Percentiles rank a stretch among this genome's conserved stretches.
phyloP scores from a whole-genome alignment of 1,284 basidiomycete genomes.

The Sutorius eximius region DNA sequence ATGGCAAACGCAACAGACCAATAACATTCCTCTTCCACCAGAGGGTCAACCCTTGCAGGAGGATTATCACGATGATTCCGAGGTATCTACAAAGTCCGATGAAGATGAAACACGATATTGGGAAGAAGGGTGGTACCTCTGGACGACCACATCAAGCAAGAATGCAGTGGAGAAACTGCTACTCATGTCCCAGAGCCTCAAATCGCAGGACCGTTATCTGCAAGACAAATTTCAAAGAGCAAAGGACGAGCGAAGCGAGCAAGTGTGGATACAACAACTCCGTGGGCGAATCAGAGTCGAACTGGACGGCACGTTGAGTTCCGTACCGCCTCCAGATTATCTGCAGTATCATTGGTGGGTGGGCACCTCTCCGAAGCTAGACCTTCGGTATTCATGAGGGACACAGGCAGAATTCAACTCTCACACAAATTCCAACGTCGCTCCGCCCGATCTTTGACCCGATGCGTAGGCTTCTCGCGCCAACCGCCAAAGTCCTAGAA shows the following conservation, averaged over 20 bases:
- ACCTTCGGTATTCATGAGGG: slow-evolving; percentile 4
- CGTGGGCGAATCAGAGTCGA: slow-evolving; percentile 28
- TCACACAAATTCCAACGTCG: slow-evolving; percentile 38
- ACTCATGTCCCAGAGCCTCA: slow-evolving; percentile 57
- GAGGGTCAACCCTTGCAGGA: slow-evolving; percentile 53
- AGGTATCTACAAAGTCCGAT: slow-evolving; percentile 29
- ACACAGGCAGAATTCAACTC: slow-evolving; percentile 32
- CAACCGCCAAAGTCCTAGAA: slow-evolving; percentile 46
- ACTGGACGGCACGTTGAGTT: slow-evolving; percentile 31
- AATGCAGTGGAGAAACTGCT: slow-evolving; percentile 56
- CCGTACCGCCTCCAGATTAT: slow-evolving; percentile 19
- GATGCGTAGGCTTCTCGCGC: slow-evolving; percentile 48
- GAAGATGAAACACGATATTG: slow-evolving; percentile 52
- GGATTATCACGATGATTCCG: slow-evolving; percentile 33
- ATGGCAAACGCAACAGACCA: slow-evolving; percentile 22
- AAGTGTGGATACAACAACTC: slow-evolving; percentile 24
- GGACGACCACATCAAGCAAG: slow-evolving; percentile 56
- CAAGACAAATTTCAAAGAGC: slow-evolving; percentile 21
- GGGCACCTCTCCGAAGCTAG: background rate
- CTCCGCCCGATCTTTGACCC: slow-evolving; percentile 43
- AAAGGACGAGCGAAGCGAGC: slow-evolving; percentile 16
- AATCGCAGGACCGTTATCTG: slow-evolving; percentile 43
- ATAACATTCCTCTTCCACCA: slow-evolving; percentile 52
- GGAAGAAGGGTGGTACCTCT: slow-evolving; percentile 75
- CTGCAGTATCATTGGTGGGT: slow-evolving; percentile 28